phyloP scores from a whole-genome alignment of 306 rosid genomes.

The Cicer arietinum region DNA sequence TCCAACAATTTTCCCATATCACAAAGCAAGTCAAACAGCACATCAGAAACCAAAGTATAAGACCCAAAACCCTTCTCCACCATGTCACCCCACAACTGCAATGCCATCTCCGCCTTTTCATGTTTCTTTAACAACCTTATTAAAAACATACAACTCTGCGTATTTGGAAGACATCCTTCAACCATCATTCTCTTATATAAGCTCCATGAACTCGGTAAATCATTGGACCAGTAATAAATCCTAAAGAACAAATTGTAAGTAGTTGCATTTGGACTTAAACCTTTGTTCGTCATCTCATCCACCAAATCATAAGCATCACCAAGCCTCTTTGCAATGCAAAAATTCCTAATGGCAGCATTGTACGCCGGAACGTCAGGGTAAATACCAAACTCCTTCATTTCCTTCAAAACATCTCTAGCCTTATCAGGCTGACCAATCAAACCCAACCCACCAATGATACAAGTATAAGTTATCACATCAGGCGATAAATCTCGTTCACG shows the following conservation, averaged over 20 bases:
- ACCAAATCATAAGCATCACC: slow-evolving; percentile 70
- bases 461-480: slow-evolving; percentile 79
- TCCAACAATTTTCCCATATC: slow-evolving; percentile 76
- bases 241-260: slow-evolving; percentile 85
- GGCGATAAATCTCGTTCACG: slow-evolving; percentile 55
- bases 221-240: slow-evolving; percentile 80
- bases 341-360: slow-evolving; percentile 83
- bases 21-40: slow-evolving; percentile 85
- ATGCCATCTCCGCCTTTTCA: slow-evolving; percentile 83
- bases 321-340: slow-evolving; percentile 88
- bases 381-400: slow-evolving; percentile 87
- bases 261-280: slow-evolving; percentile 77
- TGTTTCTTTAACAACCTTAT: slow-evolving; percentile 72
- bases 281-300: slow-evolving; percentile 76
- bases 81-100: slow-evolving; percentile 90
- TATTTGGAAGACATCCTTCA: slow-evolving; percentile 72
- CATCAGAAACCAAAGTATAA: slow-evolving; percentile 79
- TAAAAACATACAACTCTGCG: slow-evolving; percentile 90
- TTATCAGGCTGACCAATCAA: slow-evolving; percentile 87
- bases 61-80: slow-evolving; percentile 87
- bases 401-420: slow-evolving; percentile 77
- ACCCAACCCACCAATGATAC: slow-evolving; percentile 87
- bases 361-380: slow-evolving; percentile 83
- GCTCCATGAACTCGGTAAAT: slow-evolving; percentile 72
- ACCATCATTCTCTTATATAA: slow-evolving; percentile 75